phyloP scores from a whole-genome alignment of 306 rosid species.

The Nissolia schottii region DNA sequence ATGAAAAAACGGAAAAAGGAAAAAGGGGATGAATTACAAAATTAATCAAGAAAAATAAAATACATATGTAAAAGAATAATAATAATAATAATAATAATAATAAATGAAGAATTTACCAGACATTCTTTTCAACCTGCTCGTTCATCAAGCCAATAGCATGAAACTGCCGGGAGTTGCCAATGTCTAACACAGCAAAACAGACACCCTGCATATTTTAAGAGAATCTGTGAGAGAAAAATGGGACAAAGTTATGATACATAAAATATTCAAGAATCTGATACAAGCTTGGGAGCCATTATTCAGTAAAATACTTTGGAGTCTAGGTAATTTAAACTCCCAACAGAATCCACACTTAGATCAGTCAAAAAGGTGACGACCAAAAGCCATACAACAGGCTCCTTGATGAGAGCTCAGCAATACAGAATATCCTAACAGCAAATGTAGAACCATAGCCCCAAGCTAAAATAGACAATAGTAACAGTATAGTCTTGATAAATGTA shows the following conservation, averaged over 20 bases:
- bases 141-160: slow-evolving; percentile 38
- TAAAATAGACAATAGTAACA: slow-evolving; percentile 3
- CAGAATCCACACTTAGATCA: slow-evolving; percentile 5
- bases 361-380: slow-evolving; percentile 2
- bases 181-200: slow-evolving; percentile 60
- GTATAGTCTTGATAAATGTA: neutral
- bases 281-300: slow-evolving; percentile 6
- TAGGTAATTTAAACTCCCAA: slow-evolving; percentile 19
- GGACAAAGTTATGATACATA: slow-evolving; percentile 4
- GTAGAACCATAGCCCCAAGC: neutral
- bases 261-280: neutral
- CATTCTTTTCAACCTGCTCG: slow-evolving; percentile 48
- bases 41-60: neutral
- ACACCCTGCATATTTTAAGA: slow-evolving; percentile 49
- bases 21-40: neutral
- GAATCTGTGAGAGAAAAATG: slow-evolving; percentile 6
- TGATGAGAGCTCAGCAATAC: neutral
- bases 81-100: too few relatives aligned
- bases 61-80: neutral
- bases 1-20: neutral
- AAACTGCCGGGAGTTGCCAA: slow-evolving; percentile 42
- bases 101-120: slow-evolving; percentile 58
- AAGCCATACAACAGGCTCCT: slow-evolving; percentile 6
- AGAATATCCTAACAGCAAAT: slow-evolving; percentile 17
- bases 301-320: neutral